Evolutionary conservation across 2,329 filamentous ascomycete genomes (phyloP).

Genomic region (Emericellopsis atlantica): DNA sequence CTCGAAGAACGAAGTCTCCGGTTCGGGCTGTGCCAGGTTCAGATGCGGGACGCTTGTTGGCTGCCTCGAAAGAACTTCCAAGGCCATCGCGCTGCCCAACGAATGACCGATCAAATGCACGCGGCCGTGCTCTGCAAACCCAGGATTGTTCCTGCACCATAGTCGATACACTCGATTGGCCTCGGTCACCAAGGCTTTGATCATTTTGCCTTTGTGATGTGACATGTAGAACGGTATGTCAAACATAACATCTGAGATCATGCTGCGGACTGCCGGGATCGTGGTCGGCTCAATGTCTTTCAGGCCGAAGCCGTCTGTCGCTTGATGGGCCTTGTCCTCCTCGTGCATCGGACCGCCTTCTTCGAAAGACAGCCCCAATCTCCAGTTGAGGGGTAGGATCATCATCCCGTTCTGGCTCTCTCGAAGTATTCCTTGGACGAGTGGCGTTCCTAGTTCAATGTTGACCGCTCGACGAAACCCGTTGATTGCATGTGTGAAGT

Average conservation of each 20-base stretch:
- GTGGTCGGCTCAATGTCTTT: conserved; percentile 88
- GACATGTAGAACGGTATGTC: conserved; percentile 98
- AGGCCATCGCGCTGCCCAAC: conserved; percentile 84
- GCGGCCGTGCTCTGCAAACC: conserved; percentile 66
- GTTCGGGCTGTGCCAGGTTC: conserved; percentile 24
- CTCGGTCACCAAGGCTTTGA: conserved; percentile 74
- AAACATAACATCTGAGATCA: conserved; percentile 96
- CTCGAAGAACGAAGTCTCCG: conserved; percentile 56
- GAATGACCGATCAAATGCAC: conserved; percentile 92
- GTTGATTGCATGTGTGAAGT: conserved; percentile 95
- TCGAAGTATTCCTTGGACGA: conserved; percentile 64
- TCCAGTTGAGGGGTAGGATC: conserved; percentile 91
- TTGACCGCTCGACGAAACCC: conserved; percentile 78
- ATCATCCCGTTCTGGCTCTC: conserved; percentile 79
- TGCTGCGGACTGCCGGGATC: conserved; percentile 80
- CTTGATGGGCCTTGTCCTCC: conserved; percentile 37
- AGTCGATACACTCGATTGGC: conserved; percentile 92
- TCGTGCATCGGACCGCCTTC: conserved; percentile 54
- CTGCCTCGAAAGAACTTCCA: conserved; percentile 83
- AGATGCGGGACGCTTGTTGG: conserved; percentile 55
- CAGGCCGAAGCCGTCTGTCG: conserved; percentile 48
- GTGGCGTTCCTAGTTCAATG: conserved; percentile 62
- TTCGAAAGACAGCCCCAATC: conserved; percentile 76
- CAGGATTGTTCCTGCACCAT: conserved; percentile 89
- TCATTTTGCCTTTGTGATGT: conserved; percentile 91